Conservation (phyloP, 1,284 basidiomycete genomes). For the Mycena citricolor region DNA sequence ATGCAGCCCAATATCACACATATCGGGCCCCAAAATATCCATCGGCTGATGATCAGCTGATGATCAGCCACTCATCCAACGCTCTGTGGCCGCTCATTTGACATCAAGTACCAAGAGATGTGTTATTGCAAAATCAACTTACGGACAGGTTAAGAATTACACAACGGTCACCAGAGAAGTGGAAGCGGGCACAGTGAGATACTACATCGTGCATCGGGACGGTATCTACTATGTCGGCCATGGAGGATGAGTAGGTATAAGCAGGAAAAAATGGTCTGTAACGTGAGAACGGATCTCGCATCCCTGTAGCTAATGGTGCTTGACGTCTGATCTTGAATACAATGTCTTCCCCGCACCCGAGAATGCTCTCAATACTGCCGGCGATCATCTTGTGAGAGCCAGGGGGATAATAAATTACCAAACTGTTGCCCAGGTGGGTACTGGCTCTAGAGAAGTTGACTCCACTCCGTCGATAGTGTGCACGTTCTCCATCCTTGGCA, state of each 20-base stretch:
- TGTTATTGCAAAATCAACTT: conserved; percentile 10
- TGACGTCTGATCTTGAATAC: conserved; percentile 17
- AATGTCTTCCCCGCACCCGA: background rate
- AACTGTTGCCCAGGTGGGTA: conserved; percentile 27
- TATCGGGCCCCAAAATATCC: too few species aligned
- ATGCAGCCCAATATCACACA: too few species aligned
- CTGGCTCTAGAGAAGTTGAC: conserved; percentile 13
- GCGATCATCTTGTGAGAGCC: conserved; percentile 1
- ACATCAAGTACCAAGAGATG: too few species aligned
- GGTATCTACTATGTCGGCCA: conserved; percentile 8
- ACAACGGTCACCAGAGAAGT: conserved; percentile 8
- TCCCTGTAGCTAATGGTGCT: conserved; percentile 3
- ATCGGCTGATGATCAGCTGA: too few species aligned
- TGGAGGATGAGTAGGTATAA: conserved; percentile 15
- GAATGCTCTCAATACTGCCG: conserved; percentile 22
- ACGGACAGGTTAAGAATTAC: conserved; percentile 18
- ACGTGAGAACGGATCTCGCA: conserved; percentile 18
- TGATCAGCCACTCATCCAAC: too few species aligned
- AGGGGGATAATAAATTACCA: conserved; percentile 15
- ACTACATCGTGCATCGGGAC: conserved; percentile 4
- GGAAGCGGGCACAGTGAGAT: conserved; percentile 15
- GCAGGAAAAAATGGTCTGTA: conserved; percentile 21
- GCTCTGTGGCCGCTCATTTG: too few species aligned
- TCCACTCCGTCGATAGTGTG: conserved; percentile 19
- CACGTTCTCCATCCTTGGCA: conserved; percentile 6